Evolutionary conservation across 2,329 filamentous ascomycete species (phyloP).

Genomic region (Coniochaeta prunicola): DNA sequence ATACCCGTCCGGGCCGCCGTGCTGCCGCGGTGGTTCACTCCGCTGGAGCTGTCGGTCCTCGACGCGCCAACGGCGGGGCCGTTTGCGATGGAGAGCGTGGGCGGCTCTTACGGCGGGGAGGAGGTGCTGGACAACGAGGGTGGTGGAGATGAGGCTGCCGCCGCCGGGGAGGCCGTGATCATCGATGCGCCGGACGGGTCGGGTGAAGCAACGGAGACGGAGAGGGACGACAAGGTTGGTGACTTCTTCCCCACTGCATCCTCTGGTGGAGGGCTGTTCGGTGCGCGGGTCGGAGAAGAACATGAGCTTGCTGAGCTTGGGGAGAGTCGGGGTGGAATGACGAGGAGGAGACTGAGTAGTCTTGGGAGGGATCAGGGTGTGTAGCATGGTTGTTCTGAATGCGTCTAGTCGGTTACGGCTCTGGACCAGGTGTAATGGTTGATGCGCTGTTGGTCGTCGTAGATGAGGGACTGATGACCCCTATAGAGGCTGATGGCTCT

Average conservation of each 20-base stretch:
- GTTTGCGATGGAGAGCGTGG: conserved; percentile 71
- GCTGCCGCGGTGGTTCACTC: conserved; percentile 53
- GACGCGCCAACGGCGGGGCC: conserved; percentile 70
- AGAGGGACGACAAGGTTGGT: neutral
- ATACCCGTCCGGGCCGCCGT: conserved; percentile 60
- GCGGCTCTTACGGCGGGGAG: conserved; percentile 47
- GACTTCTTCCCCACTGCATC: neutral
- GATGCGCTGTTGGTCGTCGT: neutral
- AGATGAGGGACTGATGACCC: neutral
- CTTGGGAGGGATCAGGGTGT: conserved; percentile 6
- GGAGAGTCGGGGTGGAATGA: conserved; percentile 14
- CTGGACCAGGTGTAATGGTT: neutral
- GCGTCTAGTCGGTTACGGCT: conserved; percentile 7
- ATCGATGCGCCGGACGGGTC: conserved; percentile 6
- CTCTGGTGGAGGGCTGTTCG: conserved; percentile 3
- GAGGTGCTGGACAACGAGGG: conserved; percentile 2
- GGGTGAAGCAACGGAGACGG: conserved; percentile 4
- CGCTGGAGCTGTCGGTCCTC: conserved; percentile 52
- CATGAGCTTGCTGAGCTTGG: conserved; percentile 30
- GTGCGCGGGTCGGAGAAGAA: conserved; percentile 13
- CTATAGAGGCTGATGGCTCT: neutral
- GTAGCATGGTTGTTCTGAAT: conserved; percentile 17
- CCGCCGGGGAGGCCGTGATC: neutral
- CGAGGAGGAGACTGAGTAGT: conserved; percentile 8
- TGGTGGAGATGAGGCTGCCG: neutral